phyloP scores from a whole-genome alignment of 2,329 filamentous ascomycete genomes.

The Ophiostoma australiae region DNA sequence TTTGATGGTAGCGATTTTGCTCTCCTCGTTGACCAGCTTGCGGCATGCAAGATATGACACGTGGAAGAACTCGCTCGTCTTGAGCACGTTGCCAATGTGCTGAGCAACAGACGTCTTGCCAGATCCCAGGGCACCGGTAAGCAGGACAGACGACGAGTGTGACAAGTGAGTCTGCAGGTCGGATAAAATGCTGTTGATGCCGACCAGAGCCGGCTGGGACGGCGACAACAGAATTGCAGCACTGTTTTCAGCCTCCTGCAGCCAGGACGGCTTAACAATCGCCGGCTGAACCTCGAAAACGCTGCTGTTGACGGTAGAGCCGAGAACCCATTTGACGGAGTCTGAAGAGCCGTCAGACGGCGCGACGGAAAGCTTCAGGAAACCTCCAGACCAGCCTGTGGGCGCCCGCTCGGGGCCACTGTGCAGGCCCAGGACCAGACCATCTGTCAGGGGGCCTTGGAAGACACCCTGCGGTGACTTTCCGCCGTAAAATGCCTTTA shows the following conservation, averaged over 20 bases:
- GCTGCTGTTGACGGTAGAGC: conserved; percentile 63
- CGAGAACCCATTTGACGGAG: conserved; percentile 64
- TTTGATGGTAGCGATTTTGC: conserved; percentile 81
- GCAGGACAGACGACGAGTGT: conserved; percentile 80
- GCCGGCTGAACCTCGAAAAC: conserved; percentile 71
- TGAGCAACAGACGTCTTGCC: conserved; percentile 83
- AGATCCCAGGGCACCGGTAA: conserved; percentile 83
- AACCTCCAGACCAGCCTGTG: conserved; percentile 69
- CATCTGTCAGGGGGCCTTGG: conserved; percentile 82
- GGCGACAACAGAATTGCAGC: conserved; percentile 44
- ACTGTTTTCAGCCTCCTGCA: conserved; percentile 34
- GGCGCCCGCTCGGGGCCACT: conserved; percentile 44
- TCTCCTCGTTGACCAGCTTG: conserved; percentile 86
- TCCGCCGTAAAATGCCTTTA: conserved; percentile 65
- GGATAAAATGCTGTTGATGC: conserved; percentile 71
- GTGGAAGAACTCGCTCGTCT: conserved; percentile 70
- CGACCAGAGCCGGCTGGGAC: conserved; percentile 58
- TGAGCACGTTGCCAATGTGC: conserved; percentile 67
- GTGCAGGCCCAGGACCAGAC: conserved; percentile 64
- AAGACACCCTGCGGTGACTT: conserved; percentile 59
- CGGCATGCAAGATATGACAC: conserved; percentile 82
- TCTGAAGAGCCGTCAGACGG: conserved; percentile 32
- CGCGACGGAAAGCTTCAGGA: conserved; percentile 65
- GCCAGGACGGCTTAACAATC: conserved; percentile 59
- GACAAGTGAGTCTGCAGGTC: conserved; percentile 71